Conservation (phyloP, 495 filamentous ascomycete genomes). For the Aspergillus coremiiformis region DNA sequence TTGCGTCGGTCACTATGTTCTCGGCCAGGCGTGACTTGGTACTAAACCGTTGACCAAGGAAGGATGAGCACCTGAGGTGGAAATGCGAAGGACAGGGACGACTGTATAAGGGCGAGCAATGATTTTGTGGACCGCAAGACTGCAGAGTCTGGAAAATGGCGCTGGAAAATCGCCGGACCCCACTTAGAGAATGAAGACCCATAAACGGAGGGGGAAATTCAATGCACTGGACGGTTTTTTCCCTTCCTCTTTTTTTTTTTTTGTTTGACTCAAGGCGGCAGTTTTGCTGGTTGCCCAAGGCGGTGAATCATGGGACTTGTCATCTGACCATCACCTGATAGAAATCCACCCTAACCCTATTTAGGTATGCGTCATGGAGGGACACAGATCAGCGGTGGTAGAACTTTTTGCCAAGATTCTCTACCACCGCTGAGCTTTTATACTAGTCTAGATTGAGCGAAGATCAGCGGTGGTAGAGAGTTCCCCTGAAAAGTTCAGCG, state of each 20-base stretch:
- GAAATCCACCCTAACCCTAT: constrained; percentile 10
- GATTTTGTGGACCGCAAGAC: constrained; percentile 11
- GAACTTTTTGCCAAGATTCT: too few relatives aligned
- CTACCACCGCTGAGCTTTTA: too few relatives aligned
- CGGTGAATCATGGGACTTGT: constrained; percentile 23
- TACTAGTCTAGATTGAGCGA: too few relatives aligned
- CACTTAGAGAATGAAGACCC: constrained; percentile 39
- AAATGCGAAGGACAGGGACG: constrained; percentile 9
- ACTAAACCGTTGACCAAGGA: constrained; percentile 2
- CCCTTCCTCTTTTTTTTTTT: constrained; percentile 4
- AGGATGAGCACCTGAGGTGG: constrained; percentile 11
- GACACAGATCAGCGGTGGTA: too few relatives aligned
- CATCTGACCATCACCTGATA: constrained; percentile 8
- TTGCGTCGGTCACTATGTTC: constrained; percentile 1
- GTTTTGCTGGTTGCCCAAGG: constrained; percentile 15
- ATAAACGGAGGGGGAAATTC: constrained; percentile 30
- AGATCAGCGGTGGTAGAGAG: too few relatives aligned
- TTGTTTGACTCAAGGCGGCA: constrained; percentile 25
- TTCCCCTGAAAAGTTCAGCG: too few relatives aligned
- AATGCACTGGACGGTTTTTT: constrained; percentile 24
- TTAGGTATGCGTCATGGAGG: background rate
- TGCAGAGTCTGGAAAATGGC: constrained; percentile 18
- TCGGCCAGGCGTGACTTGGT: constrained; percentile 6
- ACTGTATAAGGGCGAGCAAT: constrained; percentile 8
- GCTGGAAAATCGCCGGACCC: constrained; percentile 37